These are phyloP conservation scores for Raddia distichophylla DNA, from an alignment of 176 grass and related monocot species.

Conservation along the genomic window DNA sequence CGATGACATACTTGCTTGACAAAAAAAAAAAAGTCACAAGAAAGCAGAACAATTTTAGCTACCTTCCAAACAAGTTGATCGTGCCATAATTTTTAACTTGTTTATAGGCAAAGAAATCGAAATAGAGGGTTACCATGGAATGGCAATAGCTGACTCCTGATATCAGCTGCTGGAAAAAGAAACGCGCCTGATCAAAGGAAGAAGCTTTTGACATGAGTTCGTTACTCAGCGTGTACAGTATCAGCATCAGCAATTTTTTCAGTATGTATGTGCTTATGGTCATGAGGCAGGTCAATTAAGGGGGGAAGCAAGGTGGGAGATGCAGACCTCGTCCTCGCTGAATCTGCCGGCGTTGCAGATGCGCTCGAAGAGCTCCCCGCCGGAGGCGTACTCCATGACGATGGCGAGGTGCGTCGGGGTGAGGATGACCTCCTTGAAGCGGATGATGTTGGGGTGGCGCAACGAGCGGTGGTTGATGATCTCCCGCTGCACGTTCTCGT, in stretches of 20 bases:
- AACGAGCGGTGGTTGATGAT: conserved; percentile 95
- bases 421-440: conserved; percentile 95
- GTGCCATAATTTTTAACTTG: background rate
- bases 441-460: conserved; percentile 90
- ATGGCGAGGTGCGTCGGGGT: conserved; percentile 80
- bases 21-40: background rate
- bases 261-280: background rate
- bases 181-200: conserved; percentile 59
- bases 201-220: background rate
- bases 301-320: background rate
- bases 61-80: background rate
- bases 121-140: conserved; percentile 53
- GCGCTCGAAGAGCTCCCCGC: conserved; percentile 78
- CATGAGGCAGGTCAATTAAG: background rate
- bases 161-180: conserved; percentile 83
- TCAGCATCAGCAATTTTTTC: background rate
- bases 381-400: conserved; percentile 85
- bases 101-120: background rate
- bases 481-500: conserved; percentile 96
- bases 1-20: conserved; percentile 83
- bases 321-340: conserved; percentile 72
- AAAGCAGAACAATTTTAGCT: conserved; percentile 26
- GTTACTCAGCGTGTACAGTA: conserved; percentile 9
- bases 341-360: conserved; percentile 85
- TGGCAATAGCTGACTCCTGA: conserved; percentile 86